Conservation (phyloP, 805 yeast genomes). For the Hagleromyces aurorensis region DNA sequence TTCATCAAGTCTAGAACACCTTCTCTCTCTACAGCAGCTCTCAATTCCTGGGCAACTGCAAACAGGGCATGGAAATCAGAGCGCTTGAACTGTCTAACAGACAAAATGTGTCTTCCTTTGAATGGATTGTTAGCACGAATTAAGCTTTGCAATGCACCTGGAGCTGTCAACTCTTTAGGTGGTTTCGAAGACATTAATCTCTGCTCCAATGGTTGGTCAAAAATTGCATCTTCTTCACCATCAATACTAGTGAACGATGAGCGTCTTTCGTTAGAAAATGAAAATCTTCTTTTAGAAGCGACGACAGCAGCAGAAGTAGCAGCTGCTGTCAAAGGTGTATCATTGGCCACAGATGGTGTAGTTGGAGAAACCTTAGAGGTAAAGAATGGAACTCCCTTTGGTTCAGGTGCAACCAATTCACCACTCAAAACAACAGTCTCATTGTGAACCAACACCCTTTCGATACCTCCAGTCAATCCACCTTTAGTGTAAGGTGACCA, state of each 20-base stretch:
- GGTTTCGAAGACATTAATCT: slow-evolving; percentile 62
- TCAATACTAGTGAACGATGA: slow-evolving; percentile 33
- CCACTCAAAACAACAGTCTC: slow-evolving; percentile 85
- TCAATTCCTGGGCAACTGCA: slow-evolving; percentile 96
- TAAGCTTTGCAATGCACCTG: slow-evolving; percentile 69
- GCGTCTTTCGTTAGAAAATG: slow-evolving; percentile 40
- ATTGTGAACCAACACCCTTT: slow-evolving; percentile 73
- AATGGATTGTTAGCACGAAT: slow-evolving; percentile 84
- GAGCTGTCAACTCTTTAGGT: slow-evolving; percentile 64
- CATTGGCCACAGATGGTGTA: slow-evolving; percentile 26
- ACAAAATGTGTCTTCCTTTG: slow-evolving; percentile 77
- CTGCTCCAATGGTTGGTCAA: slow-evolving; percentile 45
- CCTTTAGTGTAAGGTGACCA: slow-evolving; percentile 52
- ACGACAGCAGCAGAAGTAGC: slow-evolving; percentile 34
- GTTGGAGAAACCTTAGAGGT: slow-evolving; percentile 37
- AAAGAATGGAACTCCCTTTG: slow-evolving; percentile 53
- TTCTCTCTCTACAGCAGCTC: slow-evolving; percentile 91
- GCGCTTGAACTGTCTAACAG: slow-evolving; percentile 82
- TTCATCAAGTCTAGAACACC: slow-evolving; percentile 87
- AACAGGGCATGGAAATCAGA: slow-evolving; percentile 86
- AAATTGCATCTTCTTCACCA: slow-evolving; percentile 43
- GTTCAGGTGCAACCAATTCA: slow-evolving; percentile 49
- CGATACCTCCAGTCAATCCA: slow-evolving; percentile 71
- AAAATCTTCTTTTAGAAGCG: slow-evolving; percentile 41
- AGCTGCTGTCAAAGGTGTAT: slow-evolving; percentile 32